phyloP scores from a whole-genome alignment of 176 grass and related monocot species.

The Triticum urartu region DNA sequence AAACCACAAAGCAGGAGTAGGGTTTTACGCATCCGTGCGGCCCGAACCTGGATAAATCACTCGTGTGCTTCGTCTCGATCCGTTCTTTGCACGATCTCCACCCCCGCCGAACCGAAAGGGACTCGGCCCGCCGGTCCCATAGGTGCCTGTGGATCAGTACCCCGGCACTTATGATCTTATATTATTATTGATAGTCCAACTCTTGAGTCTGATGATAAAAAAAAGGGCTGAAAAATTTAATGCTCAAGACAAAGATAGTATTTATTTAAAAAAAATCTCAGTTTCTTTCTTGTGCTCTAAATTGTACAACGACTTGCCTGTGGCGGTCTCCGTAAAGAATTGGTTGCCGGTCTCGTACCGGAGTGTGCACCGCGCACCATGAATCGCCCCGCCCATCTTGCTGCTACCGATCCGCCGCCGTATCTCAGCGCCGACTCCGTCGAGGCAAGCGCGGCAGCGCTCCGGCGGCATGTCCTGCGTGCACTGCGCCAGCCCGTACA shows the following conservation, averaged over 20 bases:
- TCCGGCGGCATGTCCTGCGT: conserved; percentile 36
- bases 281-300: background rate
- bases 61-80: too few species aligned
- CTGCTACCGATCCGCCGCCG: background rate
- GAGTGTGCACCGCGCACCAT: conserved; percentile 45
- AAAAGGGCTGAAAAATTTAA: background rate
- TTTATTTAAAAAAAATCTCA: background rate
- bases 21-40: too few species aligned
- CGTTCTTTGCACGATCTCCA: too few species aligned
- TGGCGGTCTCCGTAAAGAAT: conserved; percentile 23
- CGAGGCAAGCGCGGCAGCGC: conserved; percentile 42
- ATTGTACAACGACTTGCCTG: background rate
- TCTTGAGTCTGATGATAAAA: background rate
- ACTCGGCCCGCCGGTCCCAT: too few species aligned
- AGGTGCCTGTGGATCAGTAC: too few species aligned
- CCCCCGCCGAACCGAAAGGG: too few species aligned
- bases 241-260: background rate
- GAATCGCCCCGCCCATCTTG: conserved; percentile 35
- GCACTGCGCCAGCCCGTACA: conserved; percentile 60
- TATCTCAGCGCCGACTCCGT: background rate
- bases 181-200: background rate
- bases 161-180: background rate
- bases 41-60: too few species aligned
- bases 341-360: conserved; percentile 46
- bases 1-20: too few species aligned